Percentiles rank a stretch among this genome's conserved stretches.
Conservation (phyloP, 345 rosid species). For the Melastoma malabathricum region DNA sequence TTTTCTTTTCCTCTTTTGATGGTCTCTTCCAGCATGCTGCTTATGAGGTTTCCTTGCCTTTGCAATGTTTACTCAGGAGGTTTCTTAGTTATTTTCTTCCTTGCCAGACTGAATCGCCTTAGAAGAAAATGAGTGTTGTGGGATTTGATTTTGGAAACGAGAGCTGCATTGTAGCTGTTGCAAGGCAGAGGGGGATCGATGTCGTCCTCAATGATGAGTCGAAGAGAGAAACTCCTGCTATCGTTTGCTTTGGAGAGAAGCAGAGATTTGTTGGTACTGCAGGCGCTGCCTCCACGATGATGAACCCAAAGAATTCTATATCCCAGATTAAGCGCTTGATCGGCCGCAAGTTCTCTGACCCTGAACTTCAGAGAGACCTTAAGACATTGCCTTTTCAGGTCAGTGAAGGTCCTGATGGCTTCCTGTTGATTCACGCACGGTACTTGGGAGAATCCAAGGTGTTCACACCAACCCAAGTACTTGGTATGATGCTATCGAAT, state of each 20-base stretch:
- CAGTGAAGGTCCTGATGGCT: constrained; percentile 85
- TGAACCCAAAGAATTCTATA: constrained; percentile 68
- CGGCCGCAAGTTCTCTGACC: constrained; percentile 62
- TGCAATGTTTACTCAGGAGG: too few relatives aligned
- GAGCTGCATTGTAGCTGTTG: constrained; percentile 95
- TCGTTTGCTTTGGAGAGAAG: constrained; percentile 74
- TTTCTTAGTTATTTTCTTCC: too few relatives aligned
- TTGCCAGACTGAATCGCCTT: background rate
- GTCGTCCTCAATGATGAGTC: constrained; percentile 99
- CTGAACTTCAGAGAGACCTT: constrained; percentile 79
- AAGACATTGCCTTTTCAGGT: constrained; percentile 60
- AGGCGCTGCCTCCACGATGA: constrained; percentile 64
- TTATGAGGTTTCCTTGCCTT: too few relatives aligned
- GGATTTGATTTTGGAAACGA: constrained; percentile 99
- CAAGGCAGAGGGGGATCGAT: constrained; percentile 97
- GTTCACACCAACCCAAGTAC: constrained; percentile 80
- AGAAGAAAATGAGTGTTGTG: constrained; percentile 73
- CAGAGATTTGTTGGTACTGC: constrained; percentile 77
- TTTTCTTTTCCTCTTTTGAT: too few relatives aligned
- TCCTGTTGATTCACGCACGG: constrained; percentile 66
- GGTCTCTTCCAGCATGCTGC: too few relatives aligned
- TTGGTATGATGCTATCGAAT: constrained; percentile 81
- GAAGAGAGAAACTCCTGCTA: constrained; percentile 83
- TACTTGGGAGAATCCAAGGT: constrained; percentile 69
- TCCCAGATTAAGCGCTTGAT: constrained; percentile 55